These are phyloP conservation scores for Pseudogymnoascus sp. DNA, from an alignment of 2,329 filamentous ascomycete species.

Conservation along the genomic window DNA sequence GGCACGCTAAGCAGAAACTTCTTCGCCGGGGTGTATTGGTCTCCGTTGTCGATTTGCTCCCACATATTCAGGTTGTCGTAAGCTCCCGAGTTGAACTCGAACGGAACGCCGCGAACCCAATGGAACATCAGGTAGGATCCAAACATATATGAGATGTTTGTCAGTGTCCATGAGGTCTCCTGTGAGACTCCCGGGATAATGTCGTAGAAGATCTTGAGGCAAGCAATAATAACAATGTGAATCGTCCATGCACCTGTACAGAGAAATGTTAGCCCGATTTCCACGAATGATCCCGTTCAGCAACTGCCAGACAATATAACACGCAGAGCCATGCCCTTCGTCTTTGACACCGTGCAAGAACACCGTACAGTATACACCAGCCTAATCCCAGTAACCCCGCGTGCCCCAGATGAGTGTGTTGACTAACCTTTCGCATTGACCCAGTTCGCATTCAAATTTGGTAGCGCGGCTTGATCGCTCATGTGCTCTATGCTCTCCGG, in stretches of 20 bases:
- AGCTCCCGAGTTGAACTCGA: slow-evolving; percentile 96
- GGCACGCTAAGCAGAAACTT: slow-evolving; percentile 95
- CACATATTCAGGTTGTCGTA: slow-evolving; percentile 99
- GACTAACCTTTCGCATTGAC: slow-evolving; percentile 93
- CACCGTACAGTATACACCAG: background rate
- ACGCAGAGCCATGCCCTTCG: background rate
- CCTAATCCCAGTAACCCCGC: background rate
- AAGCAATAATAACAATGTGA: slow-evolving; percentile 84
- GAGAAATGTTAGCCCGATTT: background rate
- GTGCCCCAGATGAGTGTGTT: slow-evolving; percentile 7
- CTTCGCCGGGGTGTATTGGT: slow-evolving; percentile 97
- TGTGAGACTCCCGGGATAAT: slow-evolving; percentile 94
- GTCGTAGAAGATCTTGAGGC: slow-evolving; percentile 93
- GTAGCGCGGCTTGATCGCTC: slow-evolving; percentile 88
- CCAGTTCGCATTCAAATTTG: slow-evolving; percentile 97
- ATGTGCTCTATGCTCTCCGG: slow-evolving; percentile 95
- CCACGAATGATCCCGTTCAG: background rate
- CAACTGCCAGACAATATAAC: background rate
- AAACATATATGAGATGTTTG: slow-evolving; percentile 98
- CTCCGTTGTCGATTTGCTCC: slow-evolving; percentile 99
- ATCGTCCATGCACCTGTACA: slow-evolving; percentile 88
- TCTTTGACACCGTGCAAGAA: background rate
- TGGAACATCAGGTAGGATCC: slow-evolving; percentile 99
- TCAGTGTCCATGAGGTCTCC: slow-evolving; percentile 97
- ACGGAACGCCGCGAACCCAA: slow-evolving; percentile 93